Evolutionary conservation across 2,329 filamentous ascomycete genomes (phyloP), one percentile per base, ranked within the genome.

Genomic region (Phyllosticta citriasiana): DNA sequence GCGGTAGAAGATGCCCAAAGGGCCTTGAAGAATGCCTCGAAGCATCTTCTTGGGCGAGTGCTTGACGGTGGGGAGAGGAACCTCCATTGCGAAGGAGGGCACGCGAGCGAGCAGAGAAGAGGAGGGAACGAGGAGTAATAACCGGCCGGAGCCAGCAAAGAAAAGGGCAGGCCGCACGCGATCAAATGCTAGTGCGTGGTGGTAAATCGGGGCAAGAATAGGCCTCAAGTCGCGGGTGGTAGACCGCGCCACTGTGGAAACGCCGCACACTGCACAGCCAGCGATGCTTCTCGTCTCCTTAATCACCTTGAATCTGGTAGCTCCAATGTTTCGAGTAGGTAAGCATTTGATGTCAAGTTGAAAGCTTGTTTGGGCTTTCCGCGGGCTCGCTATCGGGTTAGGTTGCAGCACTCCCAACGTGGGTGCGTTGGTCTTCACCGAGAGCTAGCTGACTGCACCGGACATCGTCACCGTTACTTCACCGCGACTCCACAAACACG

Each of bases 1-100:
- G 6, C 59, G 35, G 25, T 53, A 27, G 53, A 60, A 54, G 5
- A 60, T 54, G 54, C 53, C 51, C 53, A 60, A 47, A n/a, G 59
- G 40, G 16, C 40, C 40, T n/a, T 47, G 40, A n/a, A 47, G 14
- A n/a, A 47, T 47, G 3, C 14, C 40, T 47, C 40, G 40, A 19
- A 47, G 40, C 40, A 47, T n/a, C n/a, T 47, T 47, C 40, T 7
- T 47, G n/a, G 40, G 40, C 6, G 16, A 47, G 40, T 16, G n/a
- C 40, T 47, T 47, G 16, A 3, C 16, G 40, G 1, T 47, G 40
- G 40, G 16, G 40, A 7, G 40, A 47, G 40, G n/a, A n/a, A 47
- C 40, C 40, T 47, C 40, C 40, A 47, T 47, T 16, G 40, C 40
- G 40, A 47, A 47, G 14, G 14, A 40, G 33, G 40, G 12, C n/a